Base-by-base conservation (phyloP, 2,329 filamentous ascomycete species). In the Aspergillus novofumigatus region DNA sequence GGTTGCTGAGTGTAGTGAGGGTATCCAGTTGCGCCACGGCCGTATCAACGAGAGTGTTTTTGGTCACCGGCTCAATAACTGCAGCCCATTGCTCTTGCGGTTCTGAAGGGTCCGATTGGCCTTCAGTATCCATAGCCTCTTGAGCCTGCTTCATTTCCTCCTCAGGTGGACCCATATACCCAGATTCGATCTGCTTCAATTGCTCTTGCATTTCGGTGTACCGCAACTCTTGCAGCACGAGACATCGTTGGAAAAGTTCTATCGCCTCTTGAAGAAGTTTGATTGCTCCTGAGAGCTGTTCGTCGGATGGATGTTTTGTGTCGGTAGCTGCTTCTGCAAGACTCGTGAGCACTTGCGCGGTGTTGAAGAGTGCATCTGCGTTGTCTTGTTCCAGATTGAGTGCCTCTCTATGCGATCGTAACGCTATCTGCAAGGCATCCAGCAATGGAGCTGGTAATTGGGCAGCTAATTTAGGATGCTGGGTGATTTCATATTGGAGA, bases 361-460 rank as follows among this genome's bases (percentile, higher is more conserved):
- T 86, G 67, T 91, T 91, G 77, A 90, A 91, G 8, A 89, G 75
- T 4, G 84, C 80, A 71, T 91, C 87, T 1, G 86, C 77, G 67
- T 89, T 89, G 44, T 85, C 80, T 51, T 82, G 78, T 23, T 86
- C 81, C 29, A 90, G 70, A 1, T 70, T 72, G 28, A 87, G 72
- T 3, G 87, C 87, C 67, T 82, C 80, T 55, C 81, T 80, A 69
- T 90, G 88, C 2, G 87, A 88, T 26, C 80, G 76, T 25, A 91
- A 71, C 1, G 88, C 83, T 57, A 83, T 79, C 44, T 82, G 76
- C 23, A 91, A 72, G 25, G 86, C 76, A n/a, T 82, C 79, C 2
- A 80, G 66, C 11, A 81, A 72, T 21, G 81, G 76, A 2, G 77
- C 75, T 0, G 82, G 80, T n/a, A 90, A 72, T 58, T 86, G 80